Evolutionary conservation across 805 yeast species (phyloP).

Genomic region (Myxozyma nipponensis): DNA sequence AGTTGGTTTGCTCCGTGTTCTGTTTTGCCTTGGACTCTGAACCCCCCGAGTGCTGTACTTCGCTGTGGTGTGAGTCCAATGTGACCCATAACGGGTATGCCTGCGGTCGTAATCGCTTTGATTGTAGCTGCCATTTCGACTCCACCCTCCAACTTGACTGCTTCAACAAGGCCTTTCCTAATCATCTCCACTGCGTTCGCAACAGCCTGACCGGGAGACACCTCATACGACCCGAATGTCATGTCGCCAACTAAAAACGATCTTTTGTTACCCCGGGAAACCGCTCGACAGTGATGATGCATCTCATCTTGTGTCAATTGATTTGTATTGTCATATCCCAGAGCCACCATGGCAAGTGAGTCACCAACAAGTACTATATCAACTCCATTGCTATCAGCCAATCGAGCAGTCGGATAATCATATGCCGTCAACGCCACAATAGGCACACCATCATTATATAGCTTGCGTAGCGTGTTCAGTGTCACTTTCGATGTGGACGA

Average conservation of each 20-base stretch:
- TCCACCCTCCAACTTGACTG: slow-evolving; percentile 85
- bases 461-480: slow-evolving; percentile 41
- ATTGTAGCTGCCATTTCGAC: slow-evolving; percentile 53
- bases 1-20: slow-evolving; percentile 52
- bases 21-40: slow-evolving; percentile 74
- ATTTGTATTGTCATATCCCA: slow-evolving; percentile 68
- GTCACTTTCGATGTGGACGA: slow-evolving; percentile 41
- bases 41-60: slow-evolving; percentile 75
- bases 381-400: slow-evolving; percentile 61
- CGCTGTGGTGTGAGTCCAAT: slow-evolving; percentile 91
- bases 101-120: slow-evolving; percentile 54
- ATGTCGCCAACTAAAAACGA: slow-evolving; percentile 78
- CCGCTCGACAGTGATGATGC: slow-evolving; percentile 70
- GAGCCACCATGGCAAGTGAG: slow-evolving; percentile 85
- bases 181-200: slow-evolving; percentile 54
- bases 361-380: slow-evolving; percentile 85
- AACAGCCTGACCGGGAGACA: slow-evolving; percentile 58
- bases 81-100: slow-evolving; percentile 89
- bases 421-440: slow-evolving; percentile 77
- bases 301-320: slow-evolving; percentile 74
- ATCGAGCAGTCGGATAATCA: slow-evolving; percentile 70
- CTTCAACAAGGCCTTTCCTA: slow-evolving; percentile 57
- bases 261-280: slow-evolving; percentile 60
- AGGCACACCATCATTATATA: slow-evolving; percentile 40
- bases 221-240: slow-evolving; percentile 84